Evolutionary conservation across 805 yeast species (phyloP), one percentile per base, ranked within the genome.

Genomic region (Yarrowia bubula): DNA sequence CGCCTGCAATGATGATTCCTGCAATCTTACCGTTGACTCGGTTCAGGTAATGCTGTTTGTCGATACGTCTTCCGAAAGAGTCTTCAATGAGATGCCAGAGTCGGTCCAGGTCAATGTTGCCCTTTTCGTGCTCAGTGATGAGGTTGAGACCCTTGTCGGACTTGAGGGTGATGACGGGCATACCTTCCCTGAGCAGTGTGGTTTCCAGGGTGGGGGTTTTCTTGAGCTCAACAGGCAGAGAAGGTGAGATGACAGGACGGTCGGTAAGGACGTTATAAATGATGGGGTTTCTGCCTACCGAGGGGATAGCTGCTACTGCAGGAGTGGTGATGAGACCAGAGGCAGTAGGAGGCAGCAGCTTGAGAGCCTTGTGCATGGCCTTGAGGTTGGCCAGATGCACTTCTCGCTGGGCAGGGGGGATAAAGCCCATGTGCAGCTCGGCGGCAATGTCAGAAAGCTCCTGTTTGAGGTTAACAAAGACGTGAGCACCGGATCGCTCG

Each of bases 311-410:
- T 32, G 96, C 93, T 22, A 90, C 84, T 9, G 79, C 75, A 0
- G 96, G 89, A 0, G 98, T 90, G 0, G 98, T 93, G 38, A 95
- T 88, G 2, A 95, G 78, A 0, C 97, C 99, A 0, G 96, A 86
- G 0, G 92, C 84, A 1, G 84, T 75, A 4, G 77, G 67, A 0
- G 90, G 84, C 2, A 87, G 77, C 9, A 76, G 66, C 2, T 76
- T 74, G 41, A 91, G 77, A 1, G 88, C 74, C 1, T 78, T 75
- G 58, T 86, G 81, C 89, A 93, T 85, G 8, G 86, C 79, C n/a
- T 77, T 71, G 35, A 95, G 76, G 72, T 93, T 92, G 28, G 78
- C 75, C n/a, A 86, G 69, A 73, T 91, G 97, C 11, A 78, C 75
- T 66, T 81, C 84, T 50, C 85, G 77, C 37, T 72, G 74, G 8